Evolutionary conservation across 169 alveolate genomes (phyloP).

Genomic region (Cryptosporidium xiaoi): DNA sequence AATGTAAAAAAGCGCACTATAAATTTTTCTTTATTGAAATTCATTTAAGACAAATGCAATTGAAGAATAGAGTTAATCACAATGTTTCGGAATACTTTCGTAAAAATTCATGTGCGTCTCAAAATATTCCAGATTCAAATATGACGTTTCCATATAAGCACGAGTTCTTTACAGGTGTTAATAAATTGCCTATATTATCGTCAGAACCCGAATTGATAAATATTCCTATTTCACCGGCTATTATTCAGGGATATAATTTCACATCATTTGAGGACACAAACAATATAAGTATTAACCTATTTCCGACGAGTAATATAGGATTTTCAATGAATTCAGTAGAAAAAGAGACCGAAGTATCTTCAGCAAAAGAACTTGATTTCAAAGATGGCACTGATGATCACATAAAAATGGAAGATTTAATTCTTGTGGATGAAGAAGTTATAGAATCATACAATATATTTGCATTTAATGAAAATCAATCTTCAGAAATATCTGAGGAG

Average conservation of each 20-base stretch:
- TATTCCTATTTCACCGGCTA: constrained; percentile 33
- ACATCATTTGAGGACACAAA: constrained; percentile 7
- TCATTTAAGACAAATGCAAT: constrained; percentile 26
- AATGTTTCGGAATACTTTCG: constrained; percentile 51
- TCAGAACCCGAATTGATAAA: constrained; percentile 50
- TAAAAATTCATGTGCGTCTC: constrained; percentile 11
- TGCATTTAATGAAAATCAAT: not conserved
- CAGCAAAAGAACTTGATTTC: not conserved
- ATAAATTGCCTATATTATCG: constrained; percentile 33
- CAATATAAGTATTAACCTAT: not conserved
- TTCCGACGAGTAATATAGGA: constrained; percentile 43
- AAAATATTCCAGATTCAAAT: constrained; percentile 46
- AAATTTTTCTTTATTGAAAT: not conserved
- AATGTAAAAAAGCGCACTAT: constrained; percentile 7
- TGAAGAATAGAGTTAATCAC: constrained; percentile 37
- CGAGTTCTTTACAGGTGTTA: constrained; percentile 49
- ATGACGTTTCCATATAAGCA: constrained; percentile 67
- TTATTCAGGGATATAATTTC: constrained; percentile 31
- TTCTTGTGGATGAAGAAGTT: constrained; percentile 31
- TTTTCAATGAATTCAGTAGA: constrained; percentile 11
- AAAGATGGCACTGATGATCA: not conserved
- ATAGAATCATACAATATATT: not conserved
- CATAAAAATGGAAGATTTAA: constrained; percentile 19
- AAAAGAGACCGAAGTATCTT: not conserved
- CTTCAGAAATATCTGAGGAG: not conserved